Conservation (phyloP, 2,329 filamentous ascomycete species). For the Sclerotinia glacialis region DNA sequence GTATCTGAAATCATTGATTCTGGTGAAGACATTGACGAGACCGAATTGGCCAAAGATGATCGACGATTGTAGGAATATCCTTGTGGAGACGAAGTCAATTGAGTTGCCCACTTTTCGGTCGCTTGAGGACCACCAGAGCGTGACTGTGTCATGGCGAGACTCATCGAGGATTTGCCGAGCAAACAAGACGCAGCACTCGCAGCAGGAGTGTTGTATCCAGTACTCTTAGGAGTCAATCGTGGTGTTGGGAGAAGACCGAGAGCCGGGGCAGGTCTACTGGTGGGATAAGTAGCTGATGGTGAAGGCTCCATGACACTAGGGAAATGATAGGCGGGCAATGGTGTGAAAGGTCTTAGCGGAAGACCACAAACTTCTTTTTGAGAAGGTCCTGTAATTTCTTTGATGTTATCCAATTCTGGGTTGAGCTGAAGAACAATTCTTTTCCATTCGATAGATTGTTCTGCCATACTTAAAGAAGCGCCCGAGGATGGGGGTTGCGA, state of each 20-base stretch:
- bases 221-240: constrained; percentile 55
- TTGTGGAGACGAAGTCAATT: constrained; percentile 51
- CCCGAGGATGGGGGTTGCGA: constrained; percentile 56
- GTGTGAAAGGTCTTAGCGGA: constrained; percentile 42
- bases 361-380: constrained; percentile 29
- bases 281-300: constrained; percentile 44
- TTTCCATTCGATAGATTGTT: constrained; percentile 51
- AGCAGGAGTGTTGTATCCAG: constrained; percentile 59
- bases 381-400: constrained; percentile 43
- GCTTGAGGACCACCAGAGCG: constrained; percentile 48
- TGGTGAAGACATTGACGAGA: constrained; percentile 62
- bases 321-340: constrained; percentile 42
- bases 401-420: constrained; percentile 57
- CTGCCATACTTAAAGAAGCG: constrained; percentile 29
- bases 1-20: constrained; percentile 68
- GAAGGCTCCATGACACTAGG: constrained; percentile 52
- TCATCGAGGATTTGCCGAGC: constrained; percentile 56
- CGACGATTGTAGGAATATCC: constrained; percentile 52
- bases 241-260: constrained; percentile 58
- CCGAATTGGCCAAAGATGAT: constrained; percentile 61
- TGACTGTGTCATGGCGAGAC: constrained; percentile 57
- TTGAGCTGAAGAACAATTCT: constrained; percentile 56
- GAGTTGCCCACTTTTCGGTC: constrained; percentile 52
- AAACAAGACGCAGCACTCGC: constrained; percentile 53
- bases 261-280: constrained; percentile 50